phyloP scores from a whole-genome alignment of 768 basidiomycete species.

The Kwoniella botswanensis region DNA sequence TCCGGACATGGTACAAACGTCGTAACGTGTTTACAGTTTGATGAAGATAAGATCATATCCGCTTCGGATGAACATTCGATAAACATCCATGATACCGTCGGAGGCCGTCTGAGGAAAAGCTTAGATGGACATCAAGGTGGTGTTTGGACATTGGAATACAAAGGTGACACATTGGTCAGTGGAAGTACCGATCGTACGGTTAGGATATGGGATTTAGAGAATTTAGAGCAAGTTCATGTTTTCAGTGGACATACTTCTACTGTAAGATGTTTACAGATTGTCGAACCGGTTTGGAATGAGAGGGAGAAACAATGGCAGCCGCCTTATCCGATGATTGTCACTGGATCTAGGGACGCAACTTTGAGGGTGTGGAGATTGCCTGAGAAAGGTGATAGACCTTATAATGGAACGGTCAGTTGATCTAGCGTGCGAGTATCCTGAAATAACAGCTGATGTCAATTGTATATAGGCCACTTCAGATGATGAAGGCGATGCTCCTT shows the following conservation, averaged over 20 bases:
- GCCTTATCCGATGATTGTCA: slow-evolving; percentile 73
- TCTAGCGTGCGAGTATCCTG: background rate
- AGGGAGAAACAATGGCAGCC: slow-evolving; percentile 71
- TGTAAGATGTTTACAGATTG: slow-evolving; percentile 92
- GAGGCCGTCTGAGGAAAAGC: slow-evolving; percentile 73
- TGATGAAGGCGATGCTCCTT: background rate
- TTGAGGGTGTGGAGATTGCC: slow-evolving; percentile 73
- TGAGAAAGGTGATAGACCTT: slow-evolving; percentile 67
- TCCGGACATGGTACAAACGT: slow-evolving; percentile 79
- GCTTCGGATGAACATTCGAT: slow-evolving; percentile 98
- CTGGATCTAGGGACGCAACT: slow-evolving; percentile 72
- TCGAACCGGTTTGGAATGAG: slow-evolving; percentile 87
- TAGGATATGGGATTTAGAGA: slow-evolving; percentile 83
- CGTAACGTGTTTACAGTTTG: slow-evolving; percentile 95
- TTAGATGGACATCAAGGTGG: slow-evolving; percentile 93
- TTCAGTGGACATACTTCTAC: slow-evolving; percentile 97
- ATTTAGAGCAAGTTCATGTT: slow-evolving; percentile 82
- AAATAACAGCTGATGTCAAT: background rate
- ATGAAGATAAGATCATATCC: slow-evolving; percentile 90
- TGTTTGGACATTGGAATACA: slow-evolving; percentile 88
- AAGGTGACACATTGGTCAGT: slow-evolving; percentile 72
- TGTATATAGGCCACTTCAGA: background rate
- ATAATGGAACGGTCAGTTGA: slow-evolving; percentile 25
- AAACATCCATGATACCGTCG: slow-evolving; percentile 87
- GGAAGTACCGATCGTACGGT: slow-evolving; percentile 94